A percentile compares a stretch with the other conserved stretches of the same genome.
Conservation (phyloP, 805 yeast genomes). For the Candida ovalis region DNA sequence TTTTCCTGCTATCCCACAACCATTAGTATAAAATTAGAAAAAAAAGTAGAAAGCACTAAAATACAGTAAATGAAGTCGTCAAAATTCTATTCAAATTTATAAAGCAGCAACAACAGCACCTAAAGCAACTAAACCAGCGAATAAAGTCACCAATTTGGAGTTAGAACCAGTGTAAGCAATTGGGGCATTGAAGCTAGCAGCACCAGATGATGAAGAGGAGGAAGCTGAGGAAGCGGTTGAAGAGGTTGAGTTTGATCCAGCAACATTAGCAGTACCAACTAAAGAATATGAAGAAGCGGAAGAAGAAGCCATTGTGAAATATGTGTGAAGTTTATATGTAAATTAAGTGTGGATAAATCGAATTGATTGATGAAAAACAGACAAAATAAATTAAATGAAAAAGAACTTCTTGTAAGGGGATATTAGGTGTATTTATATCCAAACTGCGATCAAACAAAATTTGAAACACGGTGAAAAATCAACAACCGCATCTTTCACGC, state of each 20-base stretch:
- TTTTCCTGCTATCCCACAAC: background rate
- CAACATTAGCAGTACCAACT: conserved; percentile 15
- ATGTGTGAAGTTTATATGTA: background rate
- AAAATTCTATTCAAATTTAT: conserved; percentile 8
- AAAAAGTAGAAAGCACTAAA: background rate
- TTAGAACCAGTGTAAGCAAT: conserved; percentile 27
- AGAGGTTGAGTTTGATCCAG: conserved; percentile 6
- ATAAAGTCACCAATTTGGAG: conserved; percentile 26
- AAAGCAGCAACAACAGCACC: conserved; percentile 28
- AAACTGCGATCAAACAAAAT: background rate
- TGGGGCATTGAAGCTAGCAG: conserved; percentile 19
- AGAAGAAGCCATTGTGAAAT: conserved; percentile 17
- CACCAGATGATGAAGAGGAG: conserved; percentile 23
- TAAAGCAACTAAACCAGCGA: conserved; percentile 27
- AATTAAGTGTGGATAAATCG: background rate
- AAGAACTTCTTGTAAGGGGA: background rate
- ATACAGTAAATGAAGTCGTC: background rate
- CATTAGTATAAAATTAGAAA: background rate
- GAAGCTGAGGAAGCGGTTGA: conserved; percentile 12
- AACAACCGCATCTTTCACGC: background rate
- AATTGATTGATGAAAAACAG: background rate
- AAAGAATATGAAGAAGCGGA: conserved; percentile 17
- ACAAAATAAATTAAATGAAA: background rate
- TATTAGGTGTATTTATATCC: conserved; percentile 2
- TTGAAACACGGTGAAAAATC: background rate